A percentile compares a stretch with the other conserved stretches of the same genome.
These are phyloP conservation scores for Gaertneriomyces semiglobifer DNA, from an alignment of 192 early-diverging fungal species.

Conservation along the genomic window DNA sequence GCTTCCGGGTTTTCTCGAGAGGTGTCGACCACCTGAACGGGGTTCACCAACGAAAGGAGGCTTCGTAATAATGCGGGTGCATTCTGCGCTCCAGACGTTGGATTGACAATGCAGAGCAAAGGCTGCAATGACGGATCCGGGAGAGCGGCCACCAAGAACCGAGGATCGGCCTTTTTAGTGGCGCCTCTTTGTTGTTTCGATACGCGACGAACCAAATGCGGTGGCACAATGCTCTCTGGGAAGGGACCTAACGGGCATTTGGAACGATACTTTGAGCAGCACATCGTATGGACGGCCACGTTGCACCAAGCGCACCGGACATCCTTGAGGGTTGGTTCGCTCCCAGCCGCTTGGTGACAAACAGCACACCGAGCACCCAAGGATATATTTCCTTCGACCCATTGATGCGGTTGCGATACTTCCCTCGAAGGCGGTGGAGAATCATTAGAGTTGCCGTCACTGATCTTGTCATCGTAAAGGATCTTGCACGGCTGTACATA, in stretches of 20 bases:
- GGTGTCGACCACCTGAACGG: slow-evolving; percentile 39
- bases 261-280: slow-evolving; percentile 20
- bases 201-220: slow-evolving; percentile 17
- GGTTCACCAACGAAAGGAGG: slow-evolving; percentile 37
- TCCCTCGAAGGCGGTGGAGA: not conserved
- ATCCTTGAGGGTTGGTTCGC: slow-evolving; percentile 28
- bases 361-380: slow-evolving; percentile 21
- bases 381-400: slow-evolving; percentile 32
- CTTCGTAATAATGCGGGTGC: slow-evolving; percentile 32
- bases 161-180: slow-evolving; percentile 17
- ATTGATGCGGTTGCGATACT: slow-evolving; percentile 21
- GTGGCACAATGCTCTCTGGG: slow-evolving; percentile 21
- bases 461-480: slow-evolving; percentile 7
- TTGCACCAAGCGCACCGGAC: slow-evolving; percentile 31
- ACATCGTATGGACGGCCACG: slow-evolving; percentile 22
- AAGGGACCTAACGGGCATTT: slow-evolving; percentile 22
- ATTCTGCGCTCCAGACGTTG: slow-evolving; percentile 40
- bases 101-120: slow-evolving; percentile 43
- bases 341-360: slow-evolving; percentile 19
- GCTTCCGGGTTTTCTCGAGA: slow-evolving; percentile 32
- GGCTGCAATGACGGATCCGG: slow-evolving; percentile 15
- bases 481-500: slow-evolving; percentile 23
- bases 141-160: slow-evolving; percentile 10
- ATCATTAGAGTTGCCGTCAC: not conserved
- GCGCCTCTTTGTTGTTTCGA: slow-evolving; percentile 16